Percentiles rank a stretch among this genome's conserved stretches.
phyloP scores from a whole-genome alignment of 139 green algal species.

The Edaphochlamys debaryana region DNA sequence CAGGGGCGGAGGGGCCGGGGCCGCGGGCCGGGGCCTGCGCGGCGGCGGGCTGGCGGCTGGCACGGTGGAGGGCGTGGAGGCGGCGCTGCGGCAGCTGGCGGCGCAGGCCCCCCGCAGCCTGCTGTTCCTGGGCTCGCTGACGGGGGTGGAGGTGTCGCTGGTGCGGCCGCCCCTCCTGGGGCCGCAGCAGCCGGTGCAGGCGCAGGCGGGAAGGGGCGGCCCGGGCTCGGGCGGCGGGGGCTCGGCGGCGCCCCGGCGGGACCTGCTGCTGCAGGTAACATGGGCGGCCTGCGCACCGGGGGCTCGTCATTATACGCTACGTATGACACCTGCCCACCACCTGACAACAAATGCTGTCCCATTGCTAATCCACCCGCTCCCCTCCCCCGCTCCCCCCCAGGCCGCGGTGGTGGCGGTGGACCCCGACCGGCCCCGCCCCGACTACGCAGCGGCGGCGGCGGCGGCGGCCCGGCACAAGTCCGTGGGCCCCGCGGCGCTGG shows the following conservation, averaged over 20 bases:
- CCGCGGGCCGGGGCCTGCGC: neutral
- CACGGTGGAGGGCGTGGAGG: conserved; percentile 2
- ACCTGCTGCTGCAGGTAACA: conserved; percentile 18
- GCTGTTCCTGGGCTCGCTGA: conserved; percentile 18
- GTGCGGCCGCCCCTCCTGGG: neutral
- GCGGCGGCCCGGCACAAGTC: neutral
- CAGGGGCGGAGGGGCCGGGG: neutral
- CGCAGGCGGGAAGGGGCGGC: too few species aligned
- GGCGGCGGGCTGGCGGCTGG: conserved; percentile 19
- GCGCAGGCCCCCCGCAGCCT: conserved; percentile 21
- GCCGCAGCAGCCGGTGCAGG: neutral
- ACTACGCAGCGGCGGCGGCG: conserved; percentile 1
- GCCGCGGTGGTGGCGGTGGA: conserved; percentile 8
- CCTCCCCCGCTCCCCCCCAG: too few species aligned
- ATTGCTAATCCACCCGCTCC: too few species aligned
- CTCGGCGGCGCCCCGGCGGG: neutral
- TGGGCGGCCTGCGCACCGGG: too few species aligned
- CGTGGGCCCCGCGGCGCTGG: neutral
- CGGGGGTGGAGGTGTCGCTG: conserved; percentile 13
- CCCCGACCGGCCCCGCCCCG: conserved; percentile 6
- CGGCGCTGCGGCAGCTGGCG: neutral
- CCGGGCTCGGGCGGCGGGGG: neutral
- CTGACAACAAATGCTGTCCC: too few species aligned
- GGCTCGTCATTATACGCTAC: too few species aligned
- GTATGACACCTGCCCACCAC: too few species aligned